phyloP scores from a whole-genome alignment of 2,329 filamentous ascomycete genomes.

The Sporothrix variecibatus region DNA sequence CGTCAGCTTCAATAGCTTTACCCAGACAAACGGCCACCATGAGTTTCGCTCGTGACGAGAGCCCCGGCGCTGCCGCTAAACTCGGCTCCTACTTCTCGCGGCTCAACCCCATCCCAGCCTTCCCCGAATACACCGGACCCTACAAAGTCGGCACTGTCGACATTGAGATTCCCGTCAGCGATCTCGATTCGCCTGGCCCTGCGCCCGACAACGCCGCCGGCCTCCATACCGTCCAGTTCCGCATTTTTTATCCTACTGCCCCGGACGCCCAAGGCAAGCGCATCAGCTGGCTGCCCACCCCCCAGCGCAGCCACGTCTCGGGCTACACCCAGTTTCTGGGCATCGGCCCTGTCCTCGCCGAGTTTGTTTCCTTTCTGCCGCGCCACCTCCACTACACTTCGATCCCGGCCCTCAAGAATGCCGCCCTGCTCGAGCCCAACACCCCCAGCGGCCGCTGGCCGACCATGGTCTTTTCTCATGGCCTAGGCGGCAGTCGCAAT shows the following conservation, averaged over 20 bases:
- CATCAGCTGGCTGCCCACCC: constrained; percentile 75
- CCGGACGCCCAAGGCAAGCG: constrained; percentile 55
- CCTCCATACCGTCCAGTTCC: constrained; percentile 74
- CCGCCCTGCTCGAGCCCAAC: constrained; percentile 57
- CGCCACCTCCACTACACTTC: constrained; percentile 72
- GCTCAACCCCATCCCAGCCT: constrained; percentile 68
- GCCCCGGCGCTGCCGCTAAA: constrained; percentile 34
- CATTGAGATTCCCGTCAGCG: constrained; percentile 71
- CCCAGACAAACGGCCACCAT: background rate
- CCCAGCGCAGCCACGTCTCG: constrained; percentile 71
- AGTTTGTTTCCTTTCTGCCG: constrained; percentile 66
- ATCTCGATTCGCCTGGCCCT: constrained; percentile 56
- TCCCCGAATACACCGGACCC: constrained; percentile 74
- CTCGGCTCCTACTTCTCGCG: constrained; percentile 53
- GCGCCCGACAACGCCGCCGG: constrained; percentile 55
- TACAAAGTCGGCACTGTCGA: constrained; percentile 79
- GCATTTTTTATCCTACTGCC: constrained; percentile 77
- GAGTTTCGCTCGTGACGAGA: background rate
- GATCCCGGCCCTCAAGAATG: constrained; percentile 73
- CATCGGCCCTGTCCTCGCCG: constrained; percentile 58
- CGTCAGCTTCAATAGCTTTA: background rate
- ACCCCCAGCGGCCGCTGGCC: constrained; percentile 65
- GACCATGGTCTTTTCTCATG: constrained; percentile 83
- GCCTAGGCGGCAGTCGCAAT: constrained; percentile 77
- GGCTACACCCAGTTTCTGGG: constrained; percentile 79